Conservation (phyloP, 148 eudicot genomes). For the Chenopodium quinoa region DNA sequence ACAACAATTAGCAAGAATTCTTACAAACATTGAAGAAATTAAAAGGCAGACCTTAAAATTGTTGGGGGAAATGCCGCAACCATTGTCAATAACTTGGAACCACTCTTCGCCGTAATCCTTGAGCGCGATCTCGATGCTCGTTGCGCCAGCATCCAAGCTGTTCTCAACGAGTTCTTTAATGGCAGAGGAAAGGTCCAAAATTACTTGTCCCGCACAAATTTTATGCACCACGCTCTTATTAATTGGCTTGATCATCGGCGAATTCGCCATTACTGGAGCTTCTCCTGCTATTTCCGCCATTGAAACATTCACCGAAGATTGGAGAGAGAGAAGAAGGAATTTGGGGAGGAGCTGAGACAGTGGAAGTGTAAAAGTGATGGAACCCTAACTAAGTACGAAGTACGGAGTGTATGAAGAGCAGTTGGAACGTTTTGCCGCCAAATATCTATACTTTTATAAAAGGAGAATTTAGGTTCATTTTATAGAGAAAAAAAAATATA, state of each 20-base stretch:
- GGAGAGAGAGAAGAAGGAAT: too few relatives aligned
- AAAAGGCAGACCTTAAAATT: conserved; percentile 57
- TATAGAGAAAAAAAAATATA: too few relatives aligned
- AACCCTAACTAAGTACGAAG: too few relatives aligned
- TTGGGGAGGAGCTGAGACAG: too few relatives aligned
- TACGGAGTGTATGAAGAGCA: too few relatives aligned
- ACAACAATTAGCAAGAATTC: background rate
- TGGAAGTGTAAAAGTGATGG: too few relatives aligned
- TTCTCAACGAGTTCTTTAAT: conserved; percentile 95
- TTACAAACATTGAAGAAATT: background rate
- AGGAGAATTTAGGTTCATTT: too few relatives aligned
- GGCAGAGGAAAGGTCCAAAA: conserved; percentile 85
- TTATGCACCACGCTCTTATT: conserved; percentile 75
- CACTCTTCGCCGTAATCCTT: conserved; percentile 76
- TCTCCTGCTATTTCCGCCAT: too few relatives aligned
- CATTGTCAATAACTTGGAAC: conserved; percentile 82
- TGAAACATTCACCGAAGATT: too few relatives aligned
- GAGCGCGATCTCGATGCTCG: conserved; percentile 66
- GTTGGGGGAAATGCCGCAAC: conserved; percentile 74
- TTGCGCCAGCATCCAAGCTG: conserved; percentile 92
- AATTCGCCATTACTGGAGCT: background rate
- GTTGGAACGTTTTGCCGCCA: too few relatives aligned
- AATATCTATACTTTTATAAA: too few relatives aligned
- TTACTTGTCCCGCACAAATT: conserved; percentile 96
- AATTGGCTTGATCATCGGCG: conserved; percentile 60